Evolutionary conservation across 805 yeast genomes (phyloP).

Genomic region (Ogataea siamensis): DNA sequence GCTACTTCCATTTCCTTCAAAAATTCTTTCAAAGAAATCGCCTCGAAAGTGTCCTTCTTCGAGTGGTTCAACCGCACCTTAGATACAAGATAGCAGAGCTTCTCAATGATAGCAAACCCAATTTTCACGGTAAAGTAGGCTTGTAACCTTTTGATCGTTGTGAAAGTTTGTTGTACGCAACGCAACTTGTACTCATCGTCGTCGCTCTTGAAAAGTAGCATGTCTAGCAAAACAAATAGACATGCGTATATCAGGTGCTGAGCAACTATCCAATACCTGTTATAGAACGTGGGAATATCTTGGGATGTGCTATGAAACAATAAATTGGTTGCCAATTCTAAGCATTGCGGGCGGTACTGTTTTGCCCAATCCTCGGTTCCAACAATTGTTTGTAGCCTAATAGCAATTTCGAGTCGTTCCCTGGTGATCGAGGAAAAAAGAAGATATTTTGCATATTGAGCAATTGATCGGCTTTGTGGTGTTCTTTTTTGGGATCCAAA

Average conservation of each 20-base stretch:
- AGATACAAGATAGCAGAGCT: conserved; percentile 23
- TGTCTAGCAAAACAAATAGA: conserved; percentile 26
- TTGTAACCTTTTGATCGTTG: conserved; percentile 17
- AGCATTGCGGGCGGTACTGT: conserved; percentile 22
- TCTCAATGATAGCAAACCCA: conserved; percentile 29
- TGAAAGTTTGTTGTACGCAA: conserved; percentile 20
- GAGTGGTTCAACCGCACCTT: conserved; percentile 15
- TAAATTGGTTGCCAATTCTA: conserved; percentile 18
- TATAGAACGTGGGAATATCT: conserved; percentile 23
- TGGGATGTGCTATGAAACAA: conserved; percentile 21
- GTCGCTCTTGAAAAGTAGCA: conserved; percentile 26
- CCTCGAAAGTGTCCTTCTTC: conserved; percentile 17
- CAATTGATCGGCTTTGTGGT: conserved; percentile 11
- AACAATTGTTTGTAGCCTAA: conserved; percentile 20
- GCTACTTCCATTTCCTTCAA: conserved; percentile 21
- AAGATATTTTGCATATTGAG: conserved; percentile 22
- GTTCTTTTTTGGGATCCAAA: conserved; percentile 10
- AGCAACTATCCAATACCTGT: conserved; percentile 27
- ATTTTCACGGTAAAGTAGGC: conserved; percentile 27
- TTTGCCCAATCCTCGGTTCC: conserved; percentile 23
- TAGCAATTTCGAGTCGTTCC: conserved; percentile 25
- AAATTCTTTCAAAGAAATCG: conserved; percentile 21
- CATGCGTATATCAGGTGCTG: conserved; percentile 30
- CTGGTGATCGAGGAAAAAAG: conserved; percentile 26
- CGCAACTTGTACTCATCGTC: conserved; percentile 21